phyloP scores from a whole-genome alignment of 805 yeast species.

The Clavispora phyllophila region DNA sequence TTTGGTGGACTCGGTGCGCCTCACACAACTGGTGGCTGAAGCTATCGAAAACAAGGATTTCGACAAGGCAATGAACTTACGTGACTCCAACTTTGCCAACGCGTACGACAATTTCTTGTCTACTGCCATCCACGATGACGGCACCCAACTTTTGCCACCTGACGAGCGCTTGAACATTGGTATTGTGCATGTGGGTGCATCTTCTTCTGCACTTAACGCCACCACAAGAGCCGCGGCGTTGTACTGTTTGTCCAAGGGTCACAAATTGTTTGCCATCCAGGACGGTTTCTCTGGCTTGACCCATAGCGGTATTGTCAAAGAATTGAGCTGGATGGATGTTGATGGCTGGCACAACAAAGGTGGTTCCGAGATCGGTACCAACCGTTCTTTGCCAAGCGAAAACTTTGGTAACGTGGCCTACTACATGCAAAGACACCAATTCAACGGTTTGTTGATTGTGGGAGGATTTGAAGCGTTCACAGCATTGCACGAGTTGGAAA shows the following conservation, averaged over 20 bases:
- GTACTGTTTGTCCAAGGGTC: slow-evolving; percentile 73
- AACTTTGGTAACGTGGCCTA: slow-evolving; percentile 86
- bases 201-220: slow-evolving; percentile 74
- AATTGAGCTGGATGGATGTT: slow-evolving; percentile 63
- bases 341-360: slow-evolving; percentile 71
- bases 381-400: slow-evolving; percentile 63
- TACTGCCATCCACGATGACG: slow-evolving; percentile 61
- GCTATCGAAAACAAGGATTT: slow-evolving; percentile 80
- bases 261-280: slow-evolving; percentile 62
- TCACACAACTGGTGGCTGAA: slow-evolving; percentile 84
- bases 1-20: slow-evolving; percentile 81
- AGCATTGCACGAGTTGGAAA: slow-evolving; percentile 74
- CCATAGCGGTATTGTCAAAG: slow-evolving; percentile 54
- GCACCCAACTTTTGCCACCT: slow-evolving; percentile 46
- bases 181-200: slow-evolving; percentile 73
- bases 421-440: slow-evolving; percentile 80
- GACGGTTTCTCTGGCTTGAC: slow-evolving; percentile 73
- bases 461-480: slow-evolving; percentile 98
- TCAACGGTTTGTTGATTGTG: slow-evolving; percentile 84
- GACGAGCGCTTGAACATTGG: slow-evolving; percentile 58
- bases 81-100: slow-evolving; percentile 87
- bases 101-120: slow-evolving; percentile 41
- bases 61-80: slow-evolving; percentile 76
- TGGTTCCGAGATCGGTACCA: slow-evolving; percentile 81
- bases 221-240: slow-evolving; percentile 73